A percentile compares a stretch with the other conserved stretches of the same genome.
These are phyloP conservation scores for Cyclostephanos invisitatus DNA, from an alignment of 108 stramenopile genomes.

Conservation along the genomic window DNA sequence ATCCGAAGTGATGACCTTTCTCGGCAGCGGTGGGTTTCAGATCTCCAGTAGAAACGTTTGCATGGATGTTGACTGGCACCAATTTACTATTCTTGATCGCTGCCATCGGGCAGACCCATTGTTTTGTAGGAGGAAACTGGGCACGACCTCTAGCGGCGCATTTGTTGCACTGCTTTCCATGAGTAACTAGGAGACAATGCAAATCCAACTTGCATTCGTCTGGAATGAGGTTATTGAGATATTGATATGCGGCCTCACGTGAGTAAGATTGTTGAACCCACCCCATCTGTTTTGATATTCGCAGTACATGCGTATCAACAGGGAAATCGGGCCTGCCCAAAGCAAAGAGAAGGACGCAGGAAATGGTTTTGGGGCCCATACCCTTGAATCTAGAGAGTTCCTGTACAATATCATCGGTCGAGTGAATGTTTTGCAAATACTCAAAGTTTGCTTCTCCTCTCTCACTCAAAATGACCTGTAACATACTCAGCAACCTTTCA, in stretches of 20 bases:
- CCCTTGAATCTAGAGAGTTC: conserved; percentile 75
- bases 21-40: background rate
- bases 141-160: conserved; percentile 77
- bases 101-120: conserved; percentile 62
- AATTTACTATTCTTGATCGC: conserved; percentile 32
- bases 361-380: conserved; percentile 82
- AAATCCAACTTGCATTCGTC: conserved; percentile 62
- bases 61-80: background rate
- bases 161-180: conserved; percentile 69
- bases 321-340: conserved; percentile 75
- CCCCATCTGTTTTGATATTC: conserved; percentile 60
- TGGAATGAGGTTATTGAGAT: conserved; percentile 65
- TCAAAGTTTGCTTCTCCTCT: conserved; percentile 64
- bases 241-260: conserved; percentile 68
- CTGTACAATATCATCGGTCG: conserved; percentile 56
- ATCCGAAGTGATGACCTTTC: background rate
- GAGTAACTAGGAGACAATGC: conserved; percentile 73
- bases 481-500: conserved; percentile 62
- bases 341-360: conserved; percentile 78
- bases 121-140: conserved; percentile 69
- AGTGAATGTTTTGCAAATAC: conserved; percentile 53
- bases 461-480: conserved; percentile 52
- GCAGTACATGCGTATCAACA: conserved; percentile 79
- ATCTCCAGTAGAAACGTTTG: background rate
- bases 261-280: conserved; percentile 54